Conservation (phyloP, 139 green algal genomes). For the Raphidocelis subcapitata region DNA sequence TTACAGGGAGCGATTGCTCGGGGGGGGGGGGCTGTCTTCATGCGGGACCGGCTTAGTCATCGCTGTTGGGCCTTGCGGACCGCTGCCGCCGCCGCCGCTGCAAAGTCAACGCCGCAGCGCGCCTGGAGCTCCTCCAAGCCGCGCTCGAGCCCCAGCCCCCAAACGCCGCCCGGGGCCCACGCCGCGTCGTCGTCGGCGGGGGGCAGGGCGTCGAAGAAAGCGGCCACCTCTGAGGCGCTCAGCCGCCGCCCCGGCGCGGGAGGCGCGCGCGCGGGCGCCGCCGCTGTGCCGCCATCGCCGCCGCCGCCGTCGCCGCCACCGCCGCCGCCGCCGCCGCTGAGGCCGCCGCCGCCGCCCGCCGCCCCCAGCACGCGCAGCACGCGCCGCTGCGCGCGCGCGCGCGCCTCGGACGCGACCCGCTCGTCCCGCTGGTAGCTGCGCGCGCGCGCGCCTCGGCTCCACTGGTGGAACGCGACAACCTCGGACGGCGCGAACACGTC, state of each 20-base stretch:
- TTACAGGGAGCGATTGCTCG: too few species aligned
- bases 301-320: background rate
- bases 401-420: background rate
- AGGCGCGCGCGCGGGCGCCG: background rate
- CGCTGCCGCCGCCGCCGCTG: too few species aligned
- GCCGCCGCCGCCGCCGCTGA: background rate
- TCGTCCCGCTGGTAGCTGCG: slow-evolving; percentile 33
- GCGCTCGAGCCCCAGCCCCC: slow-evolving; percentile 38
- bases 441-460: slow-evolving; percentile 37
- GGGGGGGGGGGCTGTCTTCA: too few species aligned
- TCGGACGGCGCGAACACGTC: slow-evolving; percentile 53
- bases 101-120: slow-evolving; percentile 35
- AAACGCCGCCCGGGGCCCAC: slow-evolving; percentile 32
- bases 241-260: too few species aligned
- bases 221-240: too few species aligned
- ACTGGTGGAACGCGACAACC: slow-evolving; percentile 64
- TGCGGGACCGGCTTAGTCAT: too few species aligned
- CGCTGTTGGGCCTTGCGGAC: too few species aligned
- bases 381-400: background rate
- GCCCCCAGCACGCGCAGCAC: background rate
- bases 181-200: background rate
- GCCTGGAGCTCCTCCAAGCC: slow-evolving; percentile 33
- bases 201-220: too few species aligned
- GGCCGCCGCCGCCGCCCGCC: background rate
- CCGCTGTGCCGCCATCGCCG: background rate